Evolutionary conservation across 768 basidiomycete genomes (phyloP), one percentile per base, ranked within the genome.

Genomic region (Rhizopogon vesiculosus): DNA sequence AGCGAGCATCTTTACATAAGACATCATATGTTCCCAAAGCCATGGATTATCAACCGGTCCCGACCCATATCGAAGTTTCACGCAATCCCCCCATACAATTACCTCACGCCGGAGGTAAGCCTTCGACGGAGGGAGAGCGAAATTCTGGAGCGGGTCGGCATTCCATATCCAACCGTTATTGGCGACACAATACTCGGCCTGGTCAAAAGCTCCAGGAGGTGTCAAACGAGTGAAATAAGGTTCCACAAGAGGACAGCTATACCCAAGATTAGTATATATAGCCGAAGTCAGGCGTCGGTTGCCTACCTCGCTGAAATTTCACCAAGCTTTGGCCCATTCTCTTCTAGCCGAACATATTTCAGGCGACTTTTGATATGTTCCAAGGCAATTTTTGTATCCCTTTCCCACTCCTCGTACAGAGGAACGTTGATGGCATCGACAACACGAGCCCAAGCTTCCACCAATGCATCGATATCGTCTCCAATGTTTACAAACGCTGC

Each of bases 81-180:
- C 97, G 66, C 97, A 98, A 70, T 99, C 97, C 43, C 87, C 86
- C 97, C 97, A 99, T 25, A 87, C 93, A 62, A 98, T 98, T 53
- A 99, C 93, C 69, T 98, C 92, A 48, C 97, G 89, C 22, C 93
- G 87, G 44, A 98, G 79, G 72, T 98, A 99, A 0, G 93, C 90
- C 69, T 95, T 97, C 22, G 96, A 98, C 0, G 89, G 89, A 28
- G 83, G 81, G 13, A 91, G 81, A 7, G 96, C 97, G 73, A 99
- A 99, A 73, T 98, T 98, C 60, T 86, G 79, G 15, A 98, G 80
- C 0, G 97, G 96, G 66, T 99, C 87, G 2, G 96, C 95, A 60
- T 87, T 75, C 96, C 97, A 99, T 61, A 99, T 93, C 97, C 97
- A 99, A 3, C 97, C 97, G 66, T 99, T 99, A 72, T 98, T 98